Evolutionary conservation across 495 filamentous ascomycete species (phyloP).

Genomic region (Talaromyces stipitatus): DNA sequence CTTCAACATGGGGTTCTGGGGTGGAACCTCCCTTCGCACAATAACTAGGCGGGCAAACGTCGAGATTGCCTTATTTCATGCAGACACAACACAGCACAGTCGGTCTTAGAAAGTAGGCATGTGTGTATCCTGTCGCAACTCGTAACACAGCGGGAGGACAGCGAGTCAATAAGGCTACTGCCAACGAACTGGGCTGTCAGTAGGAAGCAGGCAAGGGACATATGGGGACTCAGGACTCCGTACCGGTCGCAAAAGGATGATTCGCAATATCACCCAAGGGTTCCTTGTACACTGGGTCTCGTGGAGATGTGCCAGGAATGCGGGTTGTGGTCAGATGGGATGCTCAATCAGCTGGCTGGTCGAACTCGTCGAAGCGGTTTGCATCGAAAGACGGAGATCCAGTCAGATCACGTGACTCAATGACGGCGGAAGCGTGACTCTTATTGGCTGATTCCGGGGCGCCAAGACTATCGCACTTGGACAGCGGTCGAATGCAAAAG

Average conservation of each 20-base stretch:
- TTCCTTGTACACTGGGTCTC: not conserved
- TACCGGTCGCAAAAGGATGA: not conserved
- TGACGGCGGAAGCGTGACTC: not conserved
- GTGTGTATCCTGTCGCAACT: not conserved
- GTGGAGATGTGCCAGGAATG: not conserved
- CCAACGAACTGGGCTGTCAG: not conserved
- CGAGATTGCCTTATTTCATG: not conserved
- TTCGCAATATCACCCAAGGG: not conserved
- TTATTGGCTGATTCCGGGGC: not conserved
- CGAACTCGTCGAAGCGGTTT: slow-evolving; percentile 24
- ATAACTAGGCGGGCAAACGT: not conserved
- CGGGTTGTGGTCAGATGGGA: not conserved
- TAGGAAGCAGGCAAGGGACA: not conserved
- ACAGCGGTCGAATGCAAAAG: not conserved
- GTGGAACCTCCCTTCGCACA: slow-evolving; percentile 22
- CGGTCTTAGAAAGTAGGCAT: not conserved
- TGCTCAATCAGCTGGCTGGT: not conserved
- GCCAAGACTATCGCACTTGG: not conserved
- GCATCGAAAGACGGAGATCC: slow-evolving; percentile 26
- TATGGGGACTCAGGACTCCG: not conserved
- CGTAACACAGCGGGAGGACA: not conserved
- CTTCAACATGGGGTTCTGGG: slow-evolving; percentile 43
- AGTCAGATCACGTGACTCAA: slow-evolving; percentile 21
- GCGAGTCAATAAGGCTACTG: not conserved
- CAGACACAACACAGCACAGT: not conserved